Conservation (phyloP, 208 protist genomes). For the Leishmania aethiopica region DNA sequence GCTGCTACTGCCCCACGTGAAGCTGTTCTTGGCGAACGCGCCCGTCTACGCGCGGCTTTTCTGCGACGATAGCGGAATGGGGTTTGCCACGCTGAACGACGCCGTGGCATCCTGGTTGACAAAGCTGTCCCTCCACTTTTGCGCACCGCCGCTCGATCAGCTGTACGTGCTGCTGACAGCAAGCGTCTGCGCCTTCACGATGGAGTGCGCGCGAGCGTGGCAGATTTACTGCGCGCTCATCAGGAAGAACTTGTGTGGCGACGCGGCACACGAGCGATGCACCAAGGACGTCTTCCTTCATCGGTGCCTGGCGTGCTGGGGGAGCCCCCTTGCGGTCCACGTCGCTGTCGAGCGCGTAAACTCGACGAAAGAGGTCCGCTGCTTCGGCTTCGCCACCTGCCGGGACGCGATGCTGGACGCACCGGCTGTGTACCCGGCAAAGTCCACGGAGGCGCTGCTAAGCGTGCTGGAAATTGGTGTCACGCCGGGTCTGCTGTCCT, state of each 20-base stretch:
- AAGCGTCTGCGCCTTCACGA: conserved; percentile 63
- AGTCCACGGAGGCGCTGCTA: conserved; percentile 22
- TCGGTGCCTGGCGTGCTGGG: conserved; percentile 55
- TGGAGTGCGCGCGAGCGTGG: conserved; percentile 61
- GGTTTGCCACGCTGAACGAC: conserved; percentile 33
- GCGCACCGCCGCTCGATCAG: conserved; percentile 35
- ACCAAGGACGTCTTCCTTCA: conserved; percentile 64
- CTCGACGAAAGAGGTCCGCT: conserved; percentile 23
- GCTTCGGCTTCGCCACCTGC: conserved; percentile 35
- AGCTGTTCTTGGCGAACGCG: conserved; percentile 44
- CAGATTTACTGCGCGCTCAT: conserved; percentile 57
- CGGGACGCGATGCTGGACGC: conserved; percentile 24
- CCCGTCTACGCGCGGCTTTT: conserved; percentile 68
- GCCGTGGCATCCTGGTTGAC: conserved; percentile 21
- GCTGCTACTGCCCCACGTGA: conserved; percentile 27
- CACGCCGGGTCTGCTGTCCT: conserved; percentile 49
- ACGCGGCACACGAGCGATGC: conserved; percentile 34
- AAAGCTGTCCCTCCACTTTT: conserved; percentile 26
- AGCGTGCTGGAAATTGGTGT: conserved; percentile 51
- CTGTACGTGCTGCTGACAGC: conserved; percentile 59
- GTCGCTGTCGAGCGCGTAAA: conserved; percentile 25
- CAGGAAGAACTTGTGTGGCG: conserved; percentile 30
- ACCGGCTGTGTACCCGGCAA: conserved; percentile 22
- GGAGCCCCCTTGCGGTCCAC: conserved; percentile 67
- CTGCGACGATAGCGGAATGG: conserved; percentile 23